Evolutionary conservation across 2,329 filamentous ascomycete species (phyloP), one percentile per base, ranked within the genome.

Genomic region (Xylaria sp.): DNA sequence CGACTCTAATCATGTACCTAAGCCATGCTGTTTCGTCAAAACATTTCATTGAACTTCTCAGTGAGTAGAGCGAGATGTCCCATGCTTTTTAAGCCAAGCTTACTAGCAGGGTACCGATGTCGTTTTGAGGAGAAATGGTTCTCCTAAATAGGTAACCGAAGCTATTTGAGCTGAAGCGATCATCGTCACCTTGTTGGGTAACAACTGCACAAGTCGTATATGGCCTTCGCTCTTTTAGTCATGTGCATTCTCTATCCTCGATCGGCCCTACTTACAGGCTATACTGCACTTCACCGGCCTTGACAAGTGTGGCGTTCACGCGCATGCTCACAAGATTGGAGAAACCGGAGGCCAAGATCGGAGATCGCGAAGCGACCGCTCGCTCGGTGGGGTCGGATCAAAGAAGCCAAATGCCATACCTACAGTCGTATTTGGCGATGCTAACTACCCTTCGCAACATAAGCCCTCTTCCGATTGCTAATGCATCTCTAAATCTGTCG

Each of bases 261-360:
- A 46, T 69, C 63, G 69, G 69, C 57, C 69, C 69, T 69, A 69
- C 46, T 65, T 42, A 69, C 62, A 68, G 66, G 68, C 68, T 70
- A 68, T 65, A 63, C 58, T 59, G 42, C 54, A 54, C 38, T 61
- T 53, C 57, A n/a, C 38, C 26, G 33, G n/a, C 33, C 17, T 56
- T 31, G 42, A 31, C 58, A 65, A 49, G 20, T 20, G 36, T 57
- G 66, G 57, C 63, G 31, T 62, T 59, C 40, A 59, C 28, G 59
- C 48, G 31, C 62, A 53, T 54, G 40, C 58, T 53, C n/a, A 28
- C 44, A 56, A 46, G 58, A 62, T 62, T 58, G 62, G 58, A 62
- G 62, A 51, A 13, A 38, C 46, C 62, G 59, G 58, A 66, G 38
- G 46, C 36, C 26, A 46, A 66, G 31, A 56, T 66, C 28, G 46